Base-by-base conservation (phyloP, 768 basidiomycete genomes). In the Leccinum boreale region DNA sequence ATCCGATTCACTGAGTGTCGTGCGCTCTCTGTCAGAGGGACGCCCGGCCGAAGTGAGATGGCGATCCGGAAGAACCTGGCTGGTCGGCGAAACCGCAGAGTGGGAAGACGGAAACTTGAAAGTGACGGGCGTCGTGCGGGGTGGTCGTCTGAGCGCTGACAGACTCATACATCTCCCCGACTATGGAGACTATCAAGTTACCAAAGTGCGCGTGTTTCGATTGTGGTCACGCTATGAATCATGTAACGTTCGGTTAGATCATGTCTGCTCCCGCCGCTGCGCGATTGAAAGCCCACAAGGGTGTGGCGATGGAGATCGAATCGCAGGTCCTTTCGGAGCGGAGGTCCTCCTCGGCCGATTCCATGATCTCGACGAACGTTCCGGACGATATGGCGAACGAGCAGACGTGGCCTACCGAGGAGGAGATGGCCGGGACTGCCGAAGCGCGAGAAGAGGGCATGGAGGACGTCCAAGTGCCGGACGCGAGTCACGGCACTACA, bases 371-470 rank as follows among this genome's bases (percentile, higher is more conserved):
- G 1, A 87, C 82, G 51, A 94, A 96, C 70, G 85, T 90, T 23
- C 91, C 89, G 4, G 94, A 98, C 65, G 87, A 92, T 56, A 81
- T 97, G 73, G 85, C 81, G 35, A 97, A 96, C 69, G 96, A 99
- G 66, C 96, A 99, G 72, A 99, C 96, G 0, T 98, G 96, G 95
- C 96, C 96, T 1, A 96, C 94, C 0, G 94, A 98, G 70, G 96
- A 98, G 67, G 96, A 98, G 70, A 92, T 98, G 87, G 77, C 76
- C 21, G 81, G 73, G 6, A 74, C 66, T 0, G 61, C 49, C 10
- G n/a, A n/a, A 8, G 60, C 62, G 0, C 62, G 39, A 19, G 69
- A 65, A 44, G 64, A 70, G 15, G 56, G 53, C 14, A 53, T 55
- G 47, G 50, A 56, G 2, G 61, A 62, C 14, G 66, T 70, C 3